phyloP scores from a whole-genome alignment of 2,329 filamentous ascomycete species.

The Nannizziopsis barbatae region DNA sequence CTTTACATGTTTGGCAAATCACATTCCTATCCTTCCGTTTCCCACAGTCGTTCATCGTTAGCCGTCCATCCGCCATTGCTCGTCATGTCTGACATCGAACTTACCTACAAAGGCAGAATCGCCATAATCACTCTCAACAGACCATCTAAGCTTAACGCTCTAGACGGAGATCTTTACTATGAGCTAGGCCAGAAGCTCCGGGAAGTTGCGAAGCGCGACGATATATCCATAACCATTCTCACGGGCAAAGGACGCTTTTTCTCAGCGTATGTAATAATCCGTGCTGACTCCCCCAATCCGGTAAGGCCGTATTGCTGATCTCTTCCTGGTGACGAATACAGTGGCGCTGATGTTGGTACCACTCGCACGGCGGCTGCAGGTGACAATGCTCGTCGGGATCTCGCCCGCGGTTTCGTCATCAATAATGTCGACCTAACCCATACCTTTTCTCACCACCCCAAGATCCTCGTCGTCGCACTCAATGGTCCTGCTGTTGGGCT shows the following conservation, averaged over 20 bases:
- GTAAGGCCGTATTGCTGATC: neutral
- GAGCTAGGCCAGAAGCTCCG: constrained; percentile 60
- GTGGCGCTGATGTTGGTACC: constrained; percentile 66
- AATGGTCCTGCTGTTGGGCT: constrained; percentile 89
- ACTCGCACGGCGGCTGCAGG: constrained; percentile 34
- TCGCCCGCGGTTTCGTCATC: constrained; percentile 61
- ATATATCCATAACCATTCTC: constrained; percentile 74
- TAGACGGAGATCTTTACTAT: constrained; percentile 64
- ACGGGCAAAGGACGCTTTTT: constrained; percentile 73
- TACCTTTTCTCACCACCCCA: constrained; percentile 85
- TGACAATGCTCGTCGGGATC: constrained; percentile 43
- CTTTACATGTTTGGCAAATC: neutral
- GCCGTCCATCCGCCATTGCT: neutral
- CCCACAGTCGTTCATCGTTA: neutral
- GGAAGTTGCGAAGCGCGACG: constrained; percentile 65
- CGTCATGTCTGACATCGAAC: constrained; percentile 40
- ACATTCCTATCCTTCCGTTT: neutral
- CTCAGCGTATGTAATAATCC: constrained; percentile 56
- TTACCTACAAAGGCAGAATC: constrained; percentile 56
- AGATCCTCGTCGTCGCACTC: constrained; percentile 80
- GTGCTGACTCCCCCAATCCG: constrained; percentile 1
- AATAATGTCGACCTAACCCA: constrained; percentile 85
- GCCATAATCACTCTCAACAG: constrained; percentile 82
- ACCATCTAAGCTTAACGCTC: constrained; percentile 75
- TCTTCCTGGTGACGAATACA: constrained; percentile 26